phyloP scores from a whole-genome alignment of 805 yeast species.

The Clavispora vitiphila region DNA sequence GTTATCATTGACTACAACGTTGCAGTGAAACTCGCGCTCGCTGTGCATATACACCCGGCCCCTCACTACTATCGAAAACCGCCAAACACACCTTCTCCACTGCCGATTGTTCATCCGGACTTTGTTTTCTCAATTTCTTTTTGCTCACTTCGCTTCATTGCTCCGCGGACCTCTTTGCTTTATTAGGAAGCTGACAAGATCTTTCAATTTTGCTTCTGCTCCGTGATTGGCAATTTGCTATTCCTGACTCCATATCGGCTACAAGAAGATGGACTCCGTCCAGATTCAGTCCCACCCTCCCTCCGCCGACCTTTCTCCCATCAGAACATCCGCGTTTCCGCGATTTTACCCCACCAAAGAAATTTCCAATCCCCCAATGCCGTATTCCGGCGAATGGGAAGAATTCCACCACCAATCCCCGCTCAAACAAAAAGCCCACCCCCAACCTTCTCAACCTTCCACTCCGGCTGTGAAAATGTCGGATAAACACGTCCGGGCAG shows the following conservation, averaged over 20 bases:
- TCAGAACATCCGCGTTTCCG: background rate
- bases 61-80: background rate
- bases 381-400: slow-evolving; percentile 11
- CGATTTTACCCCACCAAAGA: slow-evolving; percentile 8
- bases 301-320: background rate
- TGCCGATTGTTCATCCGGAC: background rate
- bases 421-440: slow-evolving; percentile 1
- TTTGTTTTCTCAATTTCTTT: background rate
- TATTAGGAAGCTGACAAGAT: no score
- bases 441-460: no score
- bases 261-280: slow-evolving; percentile 1
- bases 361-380: slow-evolving; percentile 6
- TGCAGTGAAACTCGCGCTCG: background rate
- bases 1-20: background rate
- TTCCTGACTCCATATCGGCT: background rate
- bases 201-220: no score
- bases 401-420: slow-evolving; percentile 5
- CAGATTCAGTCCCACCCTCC: background rate
- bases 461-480: no score
- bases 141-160: background rate
- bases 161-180: no score
- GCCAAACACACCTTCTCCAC: background rate
- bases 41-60: background rate
- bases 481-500: no score
- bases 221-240: background rate